Evolutionary conservation across 1,139 yeast species (phyloP).

Genomic region (Blastobotrys raffinosifermentans): DNA sequence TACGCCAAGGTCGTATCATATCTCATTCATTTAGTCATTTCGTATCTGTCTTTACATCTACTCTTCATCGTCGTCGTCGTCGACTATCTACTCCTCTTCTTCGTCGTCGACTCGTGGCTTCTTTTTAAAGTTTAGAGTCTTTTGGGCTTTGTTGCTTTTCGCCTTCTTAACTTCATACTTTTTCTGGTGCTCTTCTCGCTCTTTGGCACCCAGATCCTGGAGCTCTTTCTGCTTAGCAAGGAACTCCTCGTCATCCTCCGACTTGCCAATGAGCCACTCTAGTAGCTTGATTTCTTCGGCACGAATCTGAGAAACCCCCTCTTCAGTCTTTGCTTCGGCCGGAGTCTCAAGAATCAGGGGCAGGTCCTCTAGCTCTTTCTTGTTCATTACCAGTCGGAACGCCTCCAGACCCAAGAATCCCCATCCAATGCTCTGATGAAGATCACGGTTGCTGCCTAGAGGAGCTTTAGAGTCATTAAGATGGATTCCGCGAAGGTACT

Average conservation of each 20-base stretch:
- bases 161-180: constrained; percentile 24
- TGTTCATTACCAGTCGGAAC: constrained; percentile 72
- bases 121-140: constrained; percentile 10
- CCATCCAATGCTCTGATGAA: constrained; percentile 82
- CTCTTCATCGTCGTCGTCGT: no score
- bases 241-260: constrained; percentile 51
- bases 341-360: constrained; percentile 95
- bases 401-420: constrained; percentile 88
- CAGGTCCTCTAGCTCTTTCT: constrained; percentile 50
- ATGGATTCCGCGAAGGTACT: constrained; percentile 76
- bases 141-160: constrained; percentile 11
- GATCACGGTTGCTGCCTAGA: constrained; percentile 78
- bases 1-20: constrained; percentile 1
- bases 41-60: no score
- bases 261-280: constrained; percentile 61
- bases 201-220: constrained; percentile 36
- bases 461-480: constrained; percentile 95
- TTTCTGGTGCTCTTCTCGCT: constrained; percentile 26
- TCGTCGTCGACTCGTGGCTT: constrained; percentile 10
- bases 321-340: constrained; percentile 38
- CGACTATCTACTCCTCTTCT: constrained; percentile 3
- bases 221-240: constrained; percentile 45
- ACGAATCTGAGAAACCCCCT: constrained; percentile 45
- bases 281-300: constrained; percentile 70
- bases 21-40: neutral